phyloP scores from a whole-genome alignment of 768 basidiomycete species.

The Pleurotus pulmonarius region DNA sequence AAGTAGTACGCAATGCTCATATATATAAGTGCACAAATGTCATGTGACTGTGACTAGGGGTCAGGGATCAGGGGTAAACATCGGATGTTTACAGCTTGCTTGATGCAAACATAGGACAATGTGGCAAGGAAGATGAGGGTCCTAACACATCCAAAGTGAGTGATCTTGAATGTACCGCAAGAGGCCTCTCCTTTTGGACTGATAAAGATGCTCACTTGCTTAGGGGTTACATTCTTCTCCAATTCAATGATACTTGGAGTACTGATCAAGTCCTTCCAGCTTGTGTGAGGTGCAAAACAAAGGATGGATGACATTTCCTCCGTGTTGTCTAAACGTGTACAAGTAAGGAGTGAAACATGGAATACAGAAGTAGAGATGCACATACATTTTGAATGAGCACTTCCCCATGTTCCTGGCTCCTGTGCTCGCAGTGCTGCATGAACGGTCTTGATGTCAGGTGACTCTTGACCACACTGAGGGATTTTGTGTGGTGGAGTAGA shows the following conservation, averaged over 20 bases:
- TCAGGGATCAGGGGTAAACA: too few relatives aligned
- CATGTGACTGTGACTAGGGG: too few relatives aligned
- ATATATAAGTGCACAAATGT: too few relatives aligned
- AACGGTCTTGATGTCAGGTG: background rate
- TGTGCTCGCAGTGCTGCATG: background rate
- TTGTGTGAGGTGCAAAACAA: background rate
- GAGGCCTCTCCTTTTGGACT: background rate
- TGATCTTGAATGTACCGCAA: background rate
- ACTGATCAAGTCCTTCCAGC: background rate
- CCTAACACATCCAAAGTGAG: conserved; percentile 1
- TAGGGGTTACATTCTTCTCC: background rate
- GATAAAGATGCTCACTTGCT: background rate
- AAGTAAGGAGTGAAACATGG: background rate
- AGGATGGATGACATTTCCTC: background rate
- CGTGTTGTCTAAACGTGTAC: background rate
- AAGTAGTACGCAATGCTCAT: too few relatives aligned
- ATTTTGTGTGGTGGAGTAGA: background rate
- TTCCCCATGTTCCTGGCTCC: background rate
- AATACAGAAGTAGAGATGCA: background rate
- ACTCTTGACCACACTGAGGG: background rate
- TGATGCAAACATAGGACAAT: conserved; percentile 8
- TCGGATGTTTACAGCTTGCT: conserved; percentile 4
- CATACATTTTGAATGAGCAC: background rate
- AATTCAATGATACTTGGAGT: background rate
- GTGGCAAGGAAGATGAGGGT: background rate